phyloP scores from a whole-genome alignment of 129 eudicot genomes.

The Centella asiatica region DNA sequence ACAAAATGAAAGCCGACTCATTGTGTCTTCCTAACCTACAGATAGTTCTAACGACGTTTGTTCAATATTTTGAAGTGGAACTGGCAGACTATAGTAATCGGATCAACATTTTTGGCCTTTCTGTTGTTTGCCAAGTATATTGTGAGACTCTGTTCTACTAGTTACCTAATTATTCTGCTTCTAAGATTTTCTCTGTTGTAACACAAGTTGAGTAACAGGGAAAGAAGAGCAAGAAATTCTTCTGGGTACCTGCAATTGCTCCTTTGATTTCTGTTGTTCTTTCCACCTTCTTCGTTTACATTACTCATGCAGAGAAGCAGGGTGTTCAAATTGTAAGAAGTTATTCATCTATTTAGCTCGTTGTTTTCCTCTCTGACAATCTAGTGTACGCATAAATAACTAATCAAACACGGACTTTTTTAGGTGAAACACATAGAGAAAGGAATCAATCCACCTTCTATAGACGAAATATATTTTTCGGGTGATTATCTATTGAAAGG shows the following conservation, averaged over 20 bases:
- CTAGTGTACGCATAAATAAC: not conserved
- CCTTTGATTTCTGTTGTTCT: constrained; percentile 64
- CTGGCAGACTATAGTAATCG: constrained; percentile 69
- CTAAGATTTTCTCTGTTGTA: not conserved
- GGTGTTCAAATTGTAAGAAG: constrained; percentile 61
- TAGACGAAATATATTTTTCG: constrained; percentile 28
- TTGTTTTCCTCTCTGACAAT: not conserved
- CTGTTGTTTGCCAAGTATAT: constrained; percentile 58
- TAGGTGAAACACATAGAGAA: constrained; percentile 45
- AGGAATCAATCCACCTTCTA: constrained; percentile 59
- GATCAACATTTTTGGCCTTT: constrained; percentile 57
- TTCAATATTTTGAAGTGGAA: too few relatives aligned
- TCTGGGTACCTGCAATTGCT: constrained; percentile 74
- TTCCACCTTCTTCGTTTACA: constrained; percentile 53
- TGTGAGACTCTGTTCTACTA: constrained; percentile 29
- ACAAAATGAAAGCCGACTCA: not conserved
- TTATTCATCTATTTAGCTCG: not conserved
- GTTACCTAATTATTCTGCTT: too few relatives aligned
- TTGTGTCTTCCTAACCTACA: too few relatives aligned
- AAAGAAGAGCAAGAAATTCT: constrained; percentile 46
- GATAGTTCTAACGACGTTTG: too few relatives aligned
- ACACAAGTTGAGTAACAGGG: constrained; percentile 25
- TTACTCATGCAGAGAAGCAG: constrained; percentile 46
- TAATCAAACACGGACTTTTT: not conserved
- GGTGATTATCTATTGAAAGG: constrained; percentile 54